Evolutionary conservation across 176 grass and related monocot species (phyloP).

Genomic region (Triticum monococcum): DNA sequence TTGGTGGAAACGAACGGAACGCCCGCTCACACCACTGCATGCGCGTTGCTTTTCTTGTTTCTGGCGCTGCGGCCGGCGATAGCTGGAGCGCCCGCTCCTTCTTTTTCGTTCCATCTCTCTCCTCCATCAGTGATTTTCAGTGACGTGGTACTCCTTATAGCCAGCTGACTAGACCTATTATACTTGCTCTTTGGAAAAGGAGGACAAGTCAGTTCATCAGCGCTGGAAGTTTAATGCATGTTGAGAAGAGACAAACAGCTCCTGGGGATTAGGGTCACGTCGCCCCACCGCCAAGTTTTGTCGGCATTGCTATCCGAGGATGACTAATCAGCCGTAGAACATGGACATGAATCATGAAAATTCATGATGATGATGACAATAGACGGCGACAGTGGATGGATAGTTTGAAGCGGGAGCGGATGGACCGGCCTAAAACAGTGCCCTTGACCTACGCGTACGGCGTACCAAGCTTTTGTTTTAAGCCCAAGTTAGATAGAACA

Average conservation of each 20-base stretch:
- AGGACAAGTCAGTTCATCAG: background rate
- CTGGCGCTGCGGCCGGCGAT: too few species aligned
- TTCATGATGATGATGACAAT: background rate
- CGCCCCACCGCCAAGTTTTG: slow-evolving; percentile 38
- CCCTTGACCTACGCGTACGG: background rate
- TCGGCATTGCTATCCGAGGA: background rate
- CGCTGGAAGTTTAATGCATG: background rate
- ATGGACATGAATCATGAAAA: background rate
- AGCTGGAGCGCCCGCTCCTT: too few species aligned
- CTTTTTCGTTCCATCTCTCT: too few species aligned
- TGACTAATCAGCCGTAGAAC: slow-evolving; percentile 11
- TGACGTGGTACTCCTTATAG: too few species aligned
- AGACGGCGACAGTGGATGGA: background rate
- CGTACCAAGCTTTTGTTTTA: background rate
- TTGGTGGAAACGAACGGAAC: too few species aligned
- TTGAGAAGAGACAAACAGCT: background rate
- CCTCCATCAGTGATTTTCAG: too few species aligned
- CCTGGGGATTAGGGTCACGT: slow-evolving; percentile 18
- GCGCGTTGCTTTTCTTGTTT: too few species aligned
- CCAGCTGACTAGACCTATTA: too few species aligned
- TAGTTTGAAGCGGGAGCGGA: background rate
- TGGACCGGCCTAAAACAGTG: background rate
- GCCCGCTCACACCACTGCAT: too few species aligned
- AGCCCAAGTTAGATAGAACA: background rate
- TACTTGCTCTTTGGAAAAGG: background rate